Conservation (phyloP, 257 asterid genomes). For the Pogostemon cablin region DNA sequence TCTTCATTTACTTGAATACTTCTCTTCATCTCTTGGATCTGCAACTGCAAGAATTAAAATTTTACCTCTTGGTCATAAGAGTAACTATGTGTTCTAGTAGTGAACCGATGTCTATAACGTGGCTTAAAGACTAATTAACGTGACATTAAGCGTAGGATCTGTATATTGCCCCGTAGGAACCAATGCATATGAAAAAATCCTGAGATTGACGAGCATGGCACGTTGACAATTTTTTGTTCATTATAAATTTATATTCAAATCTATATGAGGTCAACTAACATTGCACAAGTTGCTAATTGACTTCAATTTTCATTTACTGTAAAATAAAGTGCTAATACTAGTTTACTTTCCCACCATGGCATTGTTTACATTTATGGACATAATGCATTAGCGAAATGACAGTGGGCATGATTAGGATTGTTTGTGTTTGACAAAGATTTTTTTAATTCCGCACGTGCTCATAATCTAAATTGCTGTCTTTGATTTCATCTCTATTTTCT, state of each 20-base stretch:
- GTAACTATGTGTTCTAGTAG: not conserved
- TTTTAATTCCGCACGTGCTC: not conserved
- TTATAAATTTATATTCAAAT: not conserved
- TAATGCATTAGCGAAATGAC: not conserved
- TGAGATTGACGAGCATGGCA: not conserved
- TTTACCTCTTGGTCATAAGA: not conserved
- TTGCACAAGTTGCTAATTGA: constrained; percentile 5
- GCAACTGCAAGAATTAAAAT: constrained; percentile 21
- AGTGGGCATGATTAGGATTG: not conserved
- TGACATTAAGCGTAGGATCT: not conserved
- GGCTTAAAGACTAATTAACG: constrained; percentile 24
- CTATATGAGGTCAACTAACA: not conserved
- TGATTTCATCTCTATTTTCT: constrained; percentile 7
- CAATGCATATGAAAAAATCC: not conserved
- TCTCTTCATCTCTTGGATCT: constrained; percentile 27
- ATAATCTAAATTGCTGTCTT: not conserved
- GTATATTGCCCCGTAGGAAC: not conserved
- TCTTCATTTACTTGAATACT: constrained; percentile 13
- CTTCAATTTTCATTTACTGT: not conserved
- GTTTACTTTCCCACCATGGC: not conserved
- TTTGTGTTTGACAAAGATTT: not conserved
- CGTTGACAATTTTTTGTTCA: constrained; percentile 2
- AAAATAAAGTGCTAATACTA: not conserved
- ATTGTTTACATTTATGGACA: not conserved
- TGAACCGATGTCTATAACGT: constrained; percentile 22